Conservation (phyloP, 306 rosid species). For the Canavalia gladiata region DNA sequence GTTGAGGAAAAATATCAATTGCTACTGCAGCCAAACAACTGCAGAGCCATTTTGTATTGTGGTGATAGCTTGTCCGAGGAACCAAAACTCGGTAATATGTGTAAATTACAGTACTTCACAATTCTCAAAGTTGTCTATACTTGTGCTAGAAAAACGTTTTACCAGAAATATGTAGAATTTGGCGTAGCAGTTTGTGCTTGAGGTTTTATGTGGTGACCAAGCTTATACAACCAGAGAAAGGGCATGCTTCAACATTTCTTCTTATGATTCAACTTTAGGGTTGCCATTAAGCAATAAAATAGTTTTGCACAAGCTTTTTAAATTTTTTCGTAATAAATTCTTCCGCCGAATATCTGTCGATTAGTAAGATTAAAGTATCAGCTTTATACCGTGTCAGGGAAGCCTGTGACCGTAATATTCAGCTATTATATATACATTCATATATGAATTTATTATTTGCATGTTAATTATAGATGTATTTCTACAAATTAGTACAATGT, state of each 20-base stretch:
- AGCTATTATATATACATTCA: no score
- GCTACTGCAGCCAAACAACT: slow-evolving; percentile 58
- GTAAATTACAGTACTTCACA: slow-evolving; percentile 40
- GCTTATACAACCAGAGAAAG: background rate
- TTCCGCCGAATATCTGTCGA: no score
- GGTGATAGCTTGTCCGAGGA: slow-evolving; percentile 49
- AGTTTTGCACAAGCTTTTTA: no score
- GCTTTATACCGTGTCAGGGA: no score
- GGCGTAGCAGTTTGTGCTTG: slow-evolving; percentile 5
- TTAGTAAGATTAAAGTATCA: no score
- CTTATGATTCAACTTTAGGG: background rate
- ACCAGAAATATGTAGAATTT: slow-evolving; percentile 1
- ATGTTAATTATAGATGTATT: no score
- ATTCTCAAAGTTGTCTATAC: slow-evolving; percentile 20
- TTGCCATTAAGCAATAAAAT: no score
- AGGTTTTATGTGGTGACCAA: slow-evolving; percentile 1
- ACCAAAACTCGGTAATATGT: slow-evolving; percentile 39
- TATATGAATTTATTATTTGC: no score
- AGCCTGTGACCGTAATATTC: no score
- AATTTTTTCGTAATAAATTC: no score
- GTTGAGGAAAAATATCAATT: slow-evolving; percentile 50
- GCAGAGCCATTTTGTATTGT: slow-evolving; percentile 66
- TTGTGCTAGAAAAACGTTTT: background rate
- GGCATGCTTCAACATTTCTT: background rate
- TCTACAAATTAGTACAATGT: no score